These are phyloP conservation scores for Isoetes taiwanensis DNA, from an alignment of 75 land plant genomes.

Conservation along the genomic window DNA sequence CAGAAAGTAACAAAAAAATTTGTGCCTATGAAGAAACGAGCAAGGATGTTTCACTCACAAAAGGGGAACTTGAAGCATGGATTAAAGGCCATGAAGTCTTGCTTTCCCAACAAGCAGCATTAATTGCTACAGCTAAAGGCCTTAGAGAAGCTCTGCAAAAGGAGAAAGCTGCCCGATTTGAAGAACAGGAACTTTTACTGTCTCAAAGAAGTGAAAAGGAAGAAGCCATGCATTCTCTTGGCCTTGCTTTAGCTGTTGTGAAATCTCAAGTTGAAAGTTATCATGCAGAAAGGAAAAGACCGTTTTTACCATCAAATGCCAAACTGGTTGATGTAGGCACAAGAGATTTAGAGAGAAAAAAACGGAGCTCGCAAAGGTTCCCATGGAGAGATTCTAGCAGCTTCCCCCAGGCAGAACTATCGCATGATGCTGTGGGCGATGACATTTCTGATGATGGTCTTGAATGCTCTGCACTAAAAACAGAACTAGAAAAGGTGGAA, in stretches of 20 bases:
- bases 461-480: not conserved
- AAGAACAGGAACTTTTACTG: not conserved
- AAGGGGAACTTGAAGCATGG: not conserved
- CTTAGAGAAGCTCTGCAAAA: not conserved
- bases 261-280: not conserved
- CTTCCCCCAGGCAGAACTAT: not conserved
- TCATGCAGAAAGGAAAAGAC: not conserved
- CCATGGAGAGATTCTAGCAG: not conserved
- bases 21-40: not conserved
- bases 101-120: not conserved
- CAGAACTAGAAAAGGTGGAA: not conserved
- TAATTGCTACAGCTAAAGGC: not conserved
- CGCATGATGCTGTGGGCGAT: not conserved
- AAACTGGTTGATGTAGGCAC: not conserved
- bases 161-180: not conserved
- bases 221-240: not conserved
- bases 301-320: not conserved
- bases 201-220: not conserved
- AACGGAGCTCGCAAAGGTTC: not conserved
- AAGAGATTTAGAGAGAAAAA: not conserved
- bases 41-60: not conserved
- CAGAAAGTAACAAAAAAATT: not conserved
- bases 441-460: not conserved
- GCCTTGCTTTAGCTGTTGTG: not conserved
- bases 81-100: not conserved